Evolutionary conservation across 1,284 basidiomycete genomes (phyloP).

Genomic region (Leccinum fuscescens): DNA sequence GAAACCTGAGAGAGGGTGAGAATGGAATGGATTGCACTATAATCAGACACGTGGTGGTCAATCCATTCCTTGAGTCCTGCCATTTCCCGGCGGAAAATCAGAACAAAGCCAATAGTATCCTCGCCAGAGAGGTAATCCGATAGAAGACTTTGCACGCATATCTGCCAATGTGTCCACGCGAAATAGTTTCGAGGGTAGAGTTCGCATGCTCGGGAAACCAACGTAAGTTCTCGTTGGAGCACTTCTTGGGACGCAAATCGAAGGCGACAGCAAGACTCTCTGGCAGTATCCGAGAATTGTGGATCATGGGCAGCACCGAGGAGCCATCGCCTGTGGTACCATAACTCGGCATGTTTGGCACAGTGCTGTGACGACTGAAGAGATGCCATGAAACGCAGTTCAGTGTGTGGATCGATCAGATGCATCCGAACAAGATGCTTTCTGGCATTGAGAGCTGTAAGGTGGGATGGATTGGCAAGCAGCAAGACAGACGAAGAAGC

Average conservation of each 20-base stretch:
- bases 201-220: slow-evolving; percentile 50
- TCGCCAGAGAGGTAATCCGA: slow-evolving; percentile 6
- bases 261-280: slow-evolving; percentile 1
- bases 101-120: slow-evolving; percentile 24
- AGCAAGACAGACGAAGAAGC: slow-evolving; percentile 48
- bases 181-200: slow-evolving; percentile 66
- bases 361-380: slow-evolving; percentile 52
- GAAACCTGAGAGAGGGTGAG: slow-evolving; percentile 31
- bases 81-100: slow-evolving; percentile 41
- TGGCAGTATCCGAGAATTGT: background rate
- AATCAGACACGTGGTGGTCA: slow-evolving; percentile 59
- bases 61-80: slow-evolving; percentile 47
- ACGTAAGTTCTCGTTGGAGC: slow-evolving; percentile 44
- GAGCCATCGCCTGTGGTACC: slow-evolving; percentile 68
- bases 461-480: slow-evolving; percentile 65
- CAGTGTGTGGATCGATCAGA: slow-evolving; percentile 37
- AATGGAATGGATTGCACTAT: slow-evolving; percentile 58
- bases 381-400: slow-evolving; percentile 47
- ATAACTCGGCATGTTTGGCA: slow-evolving; percentile 62
- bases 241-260: slow-evolving; percentile 26
- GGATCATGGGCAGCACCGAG: slow-evolving; percentile 34
- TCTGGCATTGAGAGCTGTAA: slow-evolving; percentile 59
- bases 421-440: slow-evolving; percentile 47
- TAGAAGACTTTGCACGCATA: slow-evolving; percentile 36
- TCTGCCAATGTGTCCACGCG: slow-evolving; percentile 60